These are phyloP conservation scores for Dentipellis sp. DNA, from an alignment of 768 basidiomycete species.

Conservation along the genomic window DNA sequence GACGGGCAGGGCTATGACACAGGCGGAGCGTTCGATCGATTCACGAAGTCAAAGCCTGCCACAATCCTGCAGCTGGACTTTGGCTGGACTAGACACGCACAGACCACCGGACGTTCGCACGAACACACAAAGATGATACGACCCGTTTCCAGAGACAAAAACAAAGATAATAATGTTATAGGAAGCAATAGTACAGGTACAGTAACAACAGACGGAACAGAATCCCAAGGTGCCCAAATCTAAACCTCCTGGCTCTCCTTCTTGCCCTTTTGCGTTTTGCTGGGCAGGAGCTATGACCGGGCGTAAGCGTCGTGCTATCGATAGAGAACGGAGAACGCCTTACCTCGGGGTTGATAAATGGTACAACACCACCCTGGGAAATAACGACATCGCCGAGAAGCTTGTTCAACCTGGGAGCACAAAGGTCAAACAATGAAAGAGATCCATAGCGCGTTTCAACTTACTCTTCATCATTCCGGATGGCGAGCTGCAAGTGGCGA, in stretches of 20 bases:
- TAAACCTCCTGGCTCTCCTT: constrained; percentile 35
- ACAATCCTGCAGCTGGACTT: too few relatives aligned
- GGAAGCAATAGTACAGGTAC: constrained; percentile 13
- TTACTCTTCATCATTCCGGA: constrained; percentile 84
- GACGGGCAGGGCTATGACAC: too few relatives aligned
- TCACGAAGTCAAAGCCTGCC: too few relatives aligned
- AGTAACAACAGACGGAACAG: constrained; percentile 7
- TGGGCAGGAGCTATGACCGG: constrained; percentile 26
- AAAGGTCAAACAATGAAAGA: neutral
- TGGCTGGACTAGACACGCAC: neutral
- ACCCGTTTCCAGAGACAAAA: too few relatives aligned
- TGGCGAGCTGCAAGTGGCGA: constrained; percentile 84
- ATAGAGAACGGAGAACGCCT: constrained; percentile 1
- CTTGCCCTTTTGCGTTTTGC: constrained; percentile 45
- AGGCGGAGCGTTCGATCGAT: too few relatives aligned
- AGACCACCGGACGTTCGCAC: too few relatives aligned
- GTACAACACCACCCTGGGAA: constrained; percentile 85
- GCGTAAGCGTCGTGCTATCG: neutral
- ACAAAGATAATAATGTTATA: constrained; percentile 13
- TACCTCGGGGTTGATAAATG: constrained; percentile 48
- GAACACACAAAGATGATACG: too few relatives aligned
- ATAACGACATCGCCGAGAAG: constrained; percentile 83
- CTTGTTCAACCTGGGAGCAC: constrained; percentile 48
- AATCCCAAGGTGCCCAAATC: neutral
- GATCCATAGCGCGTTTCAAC: constrained; percentile 11